Evolutionary conservation across 805 yeast genomes (phyloP).

Genomic region (Blastobotrys americana): DNA sequence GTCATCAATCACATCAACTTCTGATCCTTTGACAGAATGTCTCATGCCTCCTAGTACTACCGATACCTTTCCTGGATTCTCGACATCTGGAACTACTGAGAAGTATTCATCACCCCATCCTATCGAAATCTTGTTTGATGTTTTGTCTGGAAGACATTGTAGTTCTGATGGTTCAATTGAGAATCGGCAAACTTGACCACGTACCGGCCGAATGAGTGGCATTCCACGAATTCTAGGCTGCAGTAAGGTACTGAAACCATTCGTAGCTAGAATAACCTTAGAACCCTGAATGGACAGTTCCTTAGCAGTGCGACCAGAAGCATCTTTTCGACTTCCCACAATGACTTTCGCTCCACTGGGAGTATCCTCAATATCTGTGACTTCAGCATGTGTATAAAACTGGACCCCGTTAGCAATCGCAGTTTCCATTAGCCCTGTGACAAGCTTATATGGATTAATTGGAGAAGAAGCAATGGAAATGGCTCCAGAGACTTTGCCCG

Average conservation of each 20-base stretch:
- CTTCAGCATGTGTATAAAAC: slow-evolving; percentile 39
- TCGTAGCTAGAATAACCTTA: slow-evolving; percentile 35
- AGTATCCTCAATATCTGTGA: slow-evolving; percentile 21
- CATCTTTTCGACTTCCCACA: too few species aligned
- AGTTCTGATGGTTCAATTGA: slow-evolving; percentile 1
- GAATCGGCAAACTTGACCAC: slow-evolving; percentile 25
- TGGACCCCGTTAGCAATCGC: slow-evolving; percentile 33
- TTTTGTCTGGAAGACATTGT: slow-evolving; percentile 2
- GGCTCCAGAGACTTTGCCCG: slow-evolving; percentile 22
- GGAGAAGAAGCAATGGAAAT: slow-evolving; percentile 38
- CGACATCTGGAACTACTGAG: slow-evolving; percentile 12
- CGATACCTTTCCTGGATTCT: slow-evolving; percentile 3
- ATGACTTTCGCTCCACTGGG: neutral
- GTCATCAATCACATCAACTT: slow-evolving; percentile 15
- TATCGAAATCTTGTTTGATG: slow-evolving; percentile 7
- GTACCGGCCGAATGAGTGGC: slow-evolving; percentile 20
- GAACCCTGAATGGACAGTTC: slow-evolving; percentile 29
- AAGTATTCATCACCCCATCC: slow-evolving; percentile 16
- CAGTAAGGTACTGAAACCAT: slow-evolving; percentile 29
- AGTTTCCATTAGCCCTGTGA: slow-evolving; percentile 30
- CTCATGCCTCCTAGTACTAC: slow-evolving; percentile 19
- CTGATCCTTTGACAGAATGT: slow-evolving; percentile 8
- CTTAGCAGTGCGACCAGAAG: neutral
- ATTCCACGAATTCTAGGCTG: slow-evolving; percentile 1
- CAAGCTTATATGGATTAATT: slow-evolving; percentile 40